These are phyloP conservation scores for Nannochloropsis gaditana DNA, from an alignment of 108 stramenopile species.

Conservation along the genomic window DNA sequence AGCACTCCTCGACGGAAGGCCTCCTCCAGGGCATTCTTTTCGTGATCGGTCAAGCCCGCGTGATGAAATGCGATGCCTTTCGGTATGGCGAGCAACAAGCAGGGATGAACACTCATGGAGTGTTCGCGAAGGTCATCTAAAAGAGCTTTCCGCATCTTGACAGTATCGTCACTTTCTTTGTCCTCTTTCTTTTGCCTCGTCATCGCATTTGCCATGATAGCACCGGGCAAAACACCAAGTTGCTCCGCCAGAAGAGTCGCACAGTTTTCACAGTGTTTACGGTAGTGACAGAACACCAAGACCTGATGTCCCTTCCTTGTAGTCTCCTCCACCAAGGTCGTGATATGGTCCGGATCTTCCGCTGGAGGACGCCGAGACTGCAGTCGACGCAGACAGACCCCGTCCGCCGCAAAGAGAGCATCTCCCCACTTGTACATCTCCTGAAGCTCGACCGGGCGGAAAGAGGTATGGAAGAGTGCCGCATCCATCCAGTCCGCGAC, in stretches of 20 bases:
- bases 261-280: slow-evolving; percentile 38
- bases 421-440: slow-evolving; percentile 31
- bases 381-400: slow-evolving; percentile 6
- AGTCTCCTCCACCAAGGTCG: slow-evolving; percentile 7
- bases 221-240: neutral
- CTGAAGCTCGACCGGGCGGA: slow-evolving; percentile 51
- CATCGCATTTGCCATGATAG: neutral
- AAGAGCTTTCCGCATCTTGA: neutral
- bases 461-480: slow-evolving; percentile 43
- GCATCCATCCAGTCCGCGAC: slow-evolving; percentile 51
- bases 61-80: slow-evolving; percentile 52
- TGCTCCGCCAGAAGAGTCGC: slow-evolving; percentile 19
- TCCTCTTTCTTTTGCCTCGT: neutral
- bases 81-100: slow-evolving; percentile 25
- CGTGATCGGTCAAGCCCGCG: slow-evolving; percentile 45
- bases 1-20: slow-evolving; percentile 43
- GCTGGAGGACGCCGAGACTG: neutral
- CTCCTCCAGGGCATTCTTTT: slow-evolving; percentile 44
- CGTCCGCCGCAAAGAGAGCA: slow-evolving; percentile 9
- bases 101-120: neutral
- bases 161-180: neutral
- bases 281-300: slow-evolving; percentile 34
- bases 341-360: neutral
- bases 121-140: neutral
- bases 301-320: slow-evolving; percentile 29